phyloP scores from a whole-genome alignment of 2,329 filamentous ascomycete genomes.

The Chaetomiaceae sp. region DNA sequence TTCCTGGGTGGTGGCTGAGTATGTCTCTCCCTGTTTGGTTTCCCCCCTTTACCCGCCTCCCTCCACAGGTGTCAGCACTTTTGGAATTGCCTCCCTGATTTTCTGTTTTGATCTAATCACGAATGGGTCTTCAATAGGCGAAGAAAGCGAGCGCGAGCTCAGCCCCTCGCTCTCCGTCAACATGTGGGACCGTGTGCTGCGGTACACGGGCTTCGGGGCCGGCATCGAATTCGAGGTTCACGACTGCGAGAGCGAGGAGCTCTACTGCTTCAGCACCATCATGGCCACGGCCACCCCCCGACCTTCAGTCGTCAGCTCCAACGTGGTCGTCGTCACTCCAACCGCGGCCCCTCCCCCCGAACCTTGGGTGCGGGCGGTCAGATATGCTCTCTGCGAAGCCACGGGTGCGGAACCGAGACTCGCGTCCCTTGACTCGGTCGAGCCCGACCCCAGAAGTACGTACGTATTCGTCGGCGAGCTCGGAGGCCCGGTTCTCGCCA shows the following conservation, averaged over 20 bases:
- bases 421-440: slow-evolving; percentile 13
- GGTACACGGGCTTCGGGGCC: slow-evolving; percentile 20
- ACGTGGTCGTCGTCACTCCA: slow-evolving; percentile 18
- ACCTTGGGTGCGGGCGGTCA: slow-evolving; percentile 18
- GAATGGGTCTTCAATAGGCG: slow-evolving; percentile 6
- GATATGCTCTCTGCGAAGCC: slow-evolving; percentile 17
- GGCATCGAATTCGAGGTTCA: slow-evolving; percentile 22
- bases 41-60: too few species aligned
- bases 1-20: slow-evolving; percentile 23
- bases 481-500: slow-evolving; percentile 15
- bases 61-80: too few species aligned
- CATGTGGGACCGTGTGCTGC: slow-evolving; percentile 26
- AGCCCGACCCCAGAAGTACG: slow-evolving; percentile 13
- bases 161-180: slow-evolving; percentile 20
- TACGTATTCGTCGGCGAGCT: slow-evolving; percentile 20
- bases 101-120: too few species aligned
- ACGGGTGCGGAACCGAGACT: slow-evolving; percentile 18
- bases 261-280: slow-evolving; percentile 22
- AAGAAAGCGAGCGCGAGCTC: slow-evolving; percentile 23
- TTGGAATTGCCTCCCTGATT: too few species aligned
- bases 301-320: slow-evolving; percentile 14
- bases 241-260: slow-evolving; percentile 22
- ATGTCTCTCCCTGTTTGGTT: background rate
- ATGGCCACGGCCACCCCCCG: slow-evolving; percentile 13
- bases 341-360: background rate